Percentiles rank a stretch among this genome's conserved stretches.
phyloP scores from a whole-genome alignment of 495 filamentous ascomycete species.

The Penicillium cosmopolitanum region DNA sequence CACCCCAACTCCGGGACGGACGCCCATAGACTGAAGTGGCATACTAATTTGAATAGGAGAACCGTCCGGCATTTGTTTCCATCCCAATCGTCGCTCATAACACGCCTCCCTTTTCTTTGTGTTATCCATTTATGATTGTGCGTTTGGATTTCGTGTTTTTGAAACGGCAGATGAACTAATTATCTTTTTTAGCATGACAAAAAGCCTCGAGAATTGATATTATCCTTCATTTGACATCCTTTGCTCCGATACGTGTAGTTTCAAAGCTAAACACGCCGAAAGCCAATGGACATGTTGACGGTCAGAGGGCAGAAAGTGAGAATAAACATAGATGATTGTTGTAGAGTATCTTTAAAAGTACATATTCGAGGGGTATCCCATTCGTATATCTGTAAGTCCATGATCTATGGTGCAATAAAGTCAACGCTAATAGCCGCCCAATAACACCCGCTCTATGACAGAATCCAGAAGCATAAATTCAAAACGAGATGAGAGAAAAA shows the following conservation, averaged over 20 bases:
- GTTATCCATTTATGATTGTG: neutral
- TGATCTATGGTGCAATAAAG: neutral
- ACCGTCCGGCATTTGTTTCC: neutral
- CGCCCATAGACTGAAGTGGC: neutral
- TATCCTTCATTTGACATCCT: too few species aligned
- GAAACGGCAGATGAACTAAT: too few species aligned
- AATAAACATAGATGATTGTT: neutral
- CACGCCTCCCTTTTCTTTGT: neutral
- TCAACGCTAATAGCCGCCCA: neutral
- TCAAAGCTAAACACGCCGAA: too few species aligned
- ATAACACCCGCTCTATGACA: neutral
- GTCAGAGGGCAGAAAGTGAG: too few species aligned
- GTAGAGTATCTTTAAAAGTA: neutral
- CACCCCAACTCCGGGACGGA: neutral
- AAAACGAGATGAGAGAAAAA: neutral
- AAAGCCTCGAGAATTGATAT: too few species aligned
- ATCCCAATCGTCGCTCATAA: neutral
- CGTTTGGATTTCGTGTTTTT: neutral
- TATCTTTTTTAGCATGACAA: too few species aligned
- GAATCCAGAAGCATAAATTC: neutral
- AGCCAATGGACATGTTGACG: too few species aligned
- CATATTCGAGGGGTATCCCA: neutral
- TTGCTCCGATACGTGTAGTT: too few species aligned
- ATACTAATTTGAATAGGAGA: neutral
- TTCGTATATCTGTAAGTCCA: neutral